A percentile compares a stretch with the other conserved stretches of the same genome.
Conservation (phyloP, 805 yeast species). For the Cyberlindnera misumaiensis region DNA sequence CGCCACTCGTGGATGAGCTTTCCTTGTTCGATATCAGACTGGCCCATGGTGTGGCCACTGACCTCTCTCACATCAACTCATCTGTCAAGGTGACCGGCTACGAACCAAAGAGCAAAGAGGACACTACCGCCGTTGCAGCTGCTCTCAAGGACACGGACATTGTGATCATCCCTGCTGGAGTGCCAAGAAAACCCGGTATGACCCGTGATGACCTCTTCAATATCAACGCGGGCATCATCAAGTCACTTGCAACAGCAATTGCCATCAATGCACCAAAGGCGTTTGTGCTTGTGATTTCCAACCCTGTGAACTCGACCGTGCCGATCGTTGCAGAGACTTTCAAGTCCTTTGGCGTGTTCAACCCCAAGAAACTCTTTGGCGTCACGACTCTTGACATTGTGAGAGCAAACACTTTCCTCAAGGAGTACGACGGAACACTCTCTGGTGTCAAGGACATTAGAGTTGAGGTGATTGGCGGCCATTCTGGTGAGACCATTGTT, state of each 20-base stretch:
- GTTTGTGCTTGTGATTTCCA: slow-evolving; percentile 74
- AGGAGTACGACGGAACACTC: slow-evolving; percentile 39
- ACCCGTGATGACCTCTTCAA: slow-evolving; percentile 84
- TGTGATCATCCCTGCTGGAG: slow-evolving; percentile 67
- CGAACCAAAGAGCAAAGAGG: slow-evolving; percentile 39
- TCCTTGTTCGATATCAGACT: slow-evolving; percentile 82
- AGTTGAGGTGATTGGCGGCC: slow-evolving; percentile 66
- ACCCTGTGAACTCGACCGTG: slow-evolving; percentile 91
- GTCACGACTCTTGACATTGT: slow-evolving; percentile 86
- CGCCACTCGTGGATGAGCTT: slow-evolving; percentile 50
- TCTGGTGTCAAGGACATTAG: slow-evolving; percentile 37
- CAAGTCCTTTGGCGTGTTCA: slow-evolving; percentile 56
- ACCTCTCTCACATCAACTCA: slow-evolving; percentile 76
- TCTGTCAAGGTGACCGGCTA: slow-evolving; percentile 51
- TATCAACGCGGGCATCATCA: slow-evolving; percentile 77
- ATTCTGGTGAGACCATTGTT: slow-evolving; percentile 90
- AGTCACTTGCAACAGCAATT: slow-evolving; percentile 65
- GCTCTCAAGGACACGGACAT: slow-evolving; percentile 39
- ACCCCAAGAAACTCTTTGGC: slow-evolving; percentile 74
- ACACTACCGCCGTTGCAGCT: slow-evolving; percentile 40
- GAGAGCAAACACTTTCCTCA: slow-evolving; percentile 62
- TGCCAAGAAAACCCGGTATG: slow-evolving; percentile 94
- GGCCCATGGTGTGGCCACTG: slow-evolving; percentile 84
- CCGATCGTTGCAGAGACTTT: slow-evolving; percentile 83
- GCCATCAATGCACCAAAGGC: slow-evolving; percentile 70